phyloP scores from a whole-genome alignment of 495 filamentous ascomycete species.

The Lentithecium fluviatile region DNA sequence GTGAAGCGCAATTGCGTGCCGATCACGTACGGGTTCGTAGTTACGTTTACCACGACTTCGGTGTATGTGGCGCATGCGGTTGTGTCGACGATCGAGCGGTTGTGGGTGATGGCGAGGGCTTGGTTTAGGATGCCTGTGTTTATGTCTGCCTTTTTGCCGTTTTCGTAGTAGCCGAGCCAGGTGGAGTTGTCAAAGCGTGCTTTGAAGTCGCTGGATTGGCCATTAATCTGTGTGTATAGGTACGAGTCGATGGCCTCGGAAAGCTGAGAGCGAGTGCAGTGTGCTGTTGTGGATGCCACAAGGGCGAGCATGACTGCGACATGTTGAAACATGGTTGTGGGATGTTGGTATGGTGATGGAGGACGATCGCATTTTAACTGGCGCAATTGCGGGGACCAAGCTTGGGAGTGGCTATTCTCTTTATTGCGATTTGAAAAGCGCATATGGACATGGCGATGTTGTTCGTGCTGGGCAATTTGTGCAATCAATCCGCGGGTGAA shows the following conservation, averaged over 20 bases:
- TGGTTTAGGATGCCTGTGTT: slow-evolving; percentile 43
- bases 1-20: slow-evolving; percentile 51
- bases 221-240: slow-evolving; percentile 15
- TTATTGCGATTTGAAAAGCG: neutral
- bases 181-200: slow-evolving; percentile 29
- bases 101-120: slow-evolving; percentile 50
- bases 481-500: slow-evolving; percentile 16
- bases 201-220: slow-evolving; percentile 16
- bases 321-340: slow-evolving; percentile 10
- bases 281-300: slow-evolving; percentile 17
- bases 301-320: neutral
- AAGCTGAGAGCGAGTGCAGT: slow-evolving; percentile 19
- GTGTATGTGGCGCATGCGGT: slow-evolving; percentile 54
- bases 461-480: neutral
- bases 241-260: slow-evolving; percentile 15
- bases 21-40: slow-evolving; percentile 50
- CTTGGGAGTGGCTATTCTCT: neutral
- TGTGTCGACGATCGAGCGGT: slow-evolving; percentile 50
- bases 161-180: slow-evolving; percentile 43
- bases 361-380: neutral
- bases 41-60: slow-evolving; percentile 49
- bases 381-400: neutral
- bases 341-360: neutral
- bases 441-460: neutral
- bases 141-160: slow-evolving; percentile 39